Base-by-base conservation (phyloP, 345 rosid genomes). In the Melaleuca alternifolia region DNA sequence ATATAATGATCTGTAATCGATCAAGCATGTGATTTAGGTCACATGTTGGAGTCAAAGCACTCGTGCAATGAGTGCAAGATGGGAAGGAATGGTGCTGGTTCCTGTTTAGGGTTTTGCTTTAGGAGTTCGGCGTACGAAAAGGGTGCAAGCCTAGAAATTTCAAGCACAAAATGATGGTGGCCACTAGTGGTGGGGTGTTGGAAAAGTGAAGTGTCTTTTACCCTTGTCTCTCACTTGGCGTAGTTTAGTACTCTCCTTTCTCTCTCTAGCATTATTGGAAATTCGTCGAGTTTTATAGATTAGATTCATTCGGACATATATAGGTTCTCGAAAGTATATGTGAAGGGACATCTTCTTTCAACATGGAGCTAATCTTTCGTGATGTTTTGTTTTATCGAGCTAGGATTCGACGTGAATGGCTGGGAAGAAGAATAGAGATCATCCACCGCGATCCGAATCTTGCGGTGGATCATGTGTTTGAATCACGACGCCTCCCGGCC, bases 91-190 rank as follows among this genome's bases (percentile, higher is more conserved):
- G 87, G 89, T 91, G n/a, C 71, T 86, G 28, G 65, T 53, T 61
- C 50, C 84, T 56, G 86, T 61, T 89, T 71, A 77, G 85, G 85
- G 85, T 56, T 21, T 51, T 57, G 76, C 85, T 83, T 83, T 71
- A 33, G 79, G 79, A 71, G 79, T 37, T 37, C 61, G 59, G 57
- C 11, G 57, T 48, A 56, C 28, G 77, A 77, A 75, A 11, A 52
- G 89, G 85, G 88, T 48, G 79, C 79, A 37, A 37, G 48, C 79
- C 48, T 6, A 71, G 79, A 71, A 91, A 89, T 85, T 93, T 93
- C 91, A 89, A 90, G 86, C 90, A 81, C 89, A 88, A 89, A 95
- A 96, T 95, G 95, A 95, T 96, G 95, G 86, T 91, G 94, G 92
- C 93, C 92, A 79, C 95, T 91, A 93, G 94, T 61, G 59, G 93